Conservation (phyloP, 768 basidiomycete species). For the Boletus vermiculosoides region DNA sequence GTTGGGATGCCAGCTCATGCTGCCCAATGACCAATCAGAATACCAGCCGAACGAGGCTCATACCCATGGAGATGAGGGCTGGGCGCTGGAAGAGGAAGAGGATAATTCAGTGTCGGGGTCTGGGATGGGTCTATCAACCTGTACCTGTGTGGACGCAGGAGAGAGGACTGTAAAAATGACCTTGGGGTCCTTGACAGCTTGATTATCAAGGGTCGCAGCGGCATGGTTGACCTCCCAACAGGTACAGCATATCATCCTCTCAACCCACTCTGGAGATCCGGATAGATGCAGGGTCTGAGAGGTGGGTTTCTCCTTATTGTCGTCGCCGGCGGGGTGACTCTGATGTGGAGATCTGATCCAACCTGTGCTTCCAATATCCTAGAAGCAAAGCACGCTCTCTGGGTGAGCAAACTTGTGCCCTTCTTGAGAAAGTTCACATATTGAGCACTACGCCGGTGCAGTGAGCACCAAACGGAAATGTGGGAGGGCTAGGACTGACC, state of each 20-base stretch:
- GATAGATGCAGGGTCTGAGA: conserved; percentile 26
- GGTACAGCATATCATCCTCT: conserved; percentile 80
- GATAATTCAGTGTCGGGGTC: conserved; percentile 28
- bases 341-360: conserved; percentile 76
- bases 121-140: conserved; percentile 24
- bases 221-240: conserved; percentile 69
- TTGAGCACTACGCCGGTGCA: conserved; percentile 62
- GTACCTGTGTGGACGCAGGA: conserved; percentile 23
- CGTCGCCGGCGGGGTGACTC: conserved; percentile 43
- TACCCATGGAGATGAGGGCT: no score
- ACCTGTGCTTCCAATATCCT: conserved; percentile 87
- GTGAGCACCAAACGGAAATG: conserved; percentile 7
- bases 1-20: no score
- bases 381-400: conserved; percentile 83
- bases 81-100: no score
- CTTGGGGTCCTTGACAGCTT: conserved; percentile 36
- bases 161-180: conserved; percentile 63
- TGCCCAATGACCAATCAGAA: no score
- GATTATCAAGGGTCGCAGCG: conserved; percentile 28
- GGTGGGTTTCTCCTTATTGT: conserved; percentile 26
- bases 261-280: conserved; percentile 78
- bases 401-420: conserved; percentile 72
- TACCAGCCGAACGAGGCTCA: no score
- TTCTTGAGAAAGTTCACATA: conserved; percentile 90
- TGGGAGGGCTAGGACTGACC: conserved; percentile 46